Conservation (phyloP, 2,329 filamentous ascomycete genomes). For the Ceratocystis cacaofunesta region DNA sequence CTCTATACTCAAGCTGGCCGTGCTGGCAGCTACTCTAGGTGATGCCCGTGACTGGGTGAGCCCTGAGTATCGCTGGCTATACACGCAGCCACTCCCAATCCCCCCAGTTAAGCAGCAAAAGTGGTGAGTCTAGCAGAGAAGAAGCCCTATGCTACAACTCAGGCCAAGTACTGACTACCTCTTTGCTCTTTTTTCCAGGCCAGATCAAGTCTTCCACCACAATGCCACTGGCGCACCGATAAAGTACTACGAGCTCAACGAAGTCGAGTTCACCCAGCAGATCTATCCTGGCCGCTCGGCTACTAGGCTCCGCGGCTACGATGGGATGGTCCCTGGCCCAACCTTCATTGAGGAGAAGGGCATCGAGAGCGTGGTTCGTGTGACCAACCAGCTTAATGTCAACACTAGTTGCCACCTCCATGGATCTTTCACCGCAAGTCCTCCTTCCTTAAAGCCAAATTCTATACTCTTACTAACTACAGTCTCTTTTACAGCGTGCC, state of each 20-base stretch:
- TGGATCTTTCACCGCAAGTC: slow-evolving; percentile 31
- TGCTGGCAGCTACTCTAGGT: slow-evolving; percentile 7
- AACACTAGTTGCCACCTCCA: slow-evolving; percentile 39
- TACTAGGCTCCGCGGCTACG: slow-evolving; percentile 31
- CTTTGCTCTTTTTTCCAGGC: neutral
- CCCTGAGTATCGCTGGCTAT: slow-evolving; percentile 16
- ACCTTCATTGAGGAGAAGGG: slow-evolving; percentile 35
- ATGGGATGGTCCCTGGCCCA: slow-evolving; percentile 40
- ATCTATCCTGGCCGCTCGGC: slow-evolving; percentile 26
- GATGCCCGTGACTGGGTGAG: slow-evolving; percentile 17
- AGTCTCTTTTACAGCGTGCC: slow-evolving; percentile 21
- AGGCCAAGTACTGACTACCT: no score
- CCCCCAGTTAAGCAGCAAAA: slow-evolving; percentile 29
- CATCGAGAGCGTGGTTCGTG: slow-evolving; percentile 37
- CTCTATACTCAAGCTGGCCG: slow-evolving; percentile 6
- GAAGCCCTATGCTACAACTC: no score
- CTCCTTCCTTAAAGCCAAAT: neutral
- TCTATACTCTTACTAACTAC: neutral
- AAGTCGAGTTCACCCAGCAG: slow-evolving; percentile 24
- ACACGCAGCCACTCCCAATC: slow-evolving; percentile 28
- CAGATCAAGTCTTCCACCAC: slow-evolving; percentile 24
- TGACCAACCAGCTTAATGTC: slow-evolving; percentile 34
- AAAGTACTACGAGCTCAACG: slow-evolving; percentile 26
- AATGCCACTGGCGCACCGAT: slow-evolving; percentile 25
- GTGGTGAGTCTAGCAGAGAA: slow-evolving; percentile 22